Conservation (phyloP, 2,329 filamentous ascomycete species). For the Phialophora expanda region DNA sequence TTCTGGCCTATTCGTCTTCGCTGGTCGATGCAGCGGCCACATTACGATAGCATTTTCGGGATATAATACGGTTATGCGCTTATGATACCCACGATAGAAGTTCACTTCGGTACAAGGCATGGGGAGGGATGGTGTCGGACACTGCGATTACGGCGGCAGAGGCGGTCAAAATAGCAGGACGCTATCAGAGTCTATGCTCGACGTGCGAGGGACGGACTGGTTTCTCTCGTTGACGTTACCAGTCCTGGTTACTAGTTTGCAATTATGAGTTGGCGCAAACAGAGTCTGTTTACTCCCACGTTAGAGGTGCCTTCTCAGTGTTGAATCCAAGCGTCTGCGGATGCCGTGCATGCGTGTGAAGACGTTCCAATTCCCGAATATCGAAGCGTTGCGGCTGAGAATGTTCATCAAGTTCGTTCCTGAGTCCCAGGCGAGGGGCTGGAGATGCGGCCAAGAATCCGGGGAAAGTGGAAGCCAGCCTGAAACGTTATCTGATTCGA, state of each 20-base stretch:
- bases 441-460: slow-evolving; percentile 13
- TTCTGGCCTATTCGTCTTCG: slow-evolving; percentile 34
- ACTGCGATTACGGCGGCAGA: slow-evolving; percentile 8
- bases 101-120: slow-evolving; percentile 25
- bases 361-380: too few relatives aligned
- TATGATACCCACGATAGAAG: slow-evolving; percentile 40
- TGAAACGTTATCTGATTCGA: not conserved
- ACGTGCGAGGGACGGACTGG: slow-evolving; percentile 17
- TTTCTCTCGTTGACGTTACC: slow-evolving; percentile 21
- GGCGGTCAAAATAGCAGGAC: not conserved
- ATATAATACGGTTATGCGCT: slow-evolving; percentile 36
- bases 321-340: not conserved
- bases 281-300: not conserved
- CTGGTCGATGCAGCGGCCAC: slow-evolving; percentile 33
- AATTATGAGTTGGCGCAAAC: slow-evolving; percentile 11
- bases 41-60: slow-evolving; percentile 37
- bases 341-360: not conserved
- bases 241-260: slow-evolving; percentile 17
- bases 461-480: slow-evolving; percentile 3
- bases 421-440: not conserved
- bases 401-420: not conserved
- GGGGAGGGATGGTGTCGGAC: slow-evolving; percentile 19
- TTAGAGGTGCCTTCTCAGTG: not conserved
- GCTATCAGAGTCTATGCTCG: not conserved
- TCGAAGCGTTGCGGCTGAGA: not conserved